Conservation (phyloP, 352 stramenopile genomes). For the Phytopythium montanum region DNA sequence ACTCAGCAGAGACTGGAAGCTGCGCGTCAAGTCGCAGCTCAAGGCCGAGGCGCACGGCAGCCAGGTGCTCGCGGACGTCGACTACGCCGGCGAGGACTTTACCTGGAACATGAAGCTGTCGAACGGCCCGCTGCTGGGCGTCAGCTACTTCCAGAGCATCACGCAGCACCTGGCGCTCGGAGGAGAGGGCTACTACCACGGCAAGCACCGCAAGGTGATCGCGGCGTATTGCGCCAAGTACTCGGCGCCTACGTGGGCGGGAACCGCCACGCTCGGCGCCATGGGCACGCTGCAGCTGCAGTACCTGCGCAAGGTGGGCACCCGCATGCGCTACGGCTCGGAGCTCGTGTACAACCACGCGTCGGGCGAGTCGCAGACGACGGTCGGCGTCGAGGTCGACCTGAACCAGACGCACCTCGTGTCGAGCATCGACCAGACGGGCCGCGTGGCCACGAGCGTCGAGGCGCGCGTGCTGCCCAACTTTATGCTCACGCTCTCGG, state of each 20-base stretch:
- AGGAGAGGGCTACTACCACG: slow-evolving; percentile 87
- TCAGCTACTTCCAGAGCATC: slow-evolving; percentile 87
- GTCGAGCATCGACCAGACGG: slow-evolving; percentile 79
- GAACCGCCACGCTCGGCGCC: slow-evolving; percentile 67
- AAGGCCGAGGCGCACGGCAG: slow-evolving; percentile 78
- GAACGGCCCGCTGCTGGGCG: slow-evolving; percentile 80
- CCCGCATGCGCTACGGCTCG: slow-evolving; percentile 77
- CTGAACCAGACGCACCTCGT: slow-evolving; percentile 83
- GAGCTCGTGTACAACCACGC: slow-evolving; percentile 87
- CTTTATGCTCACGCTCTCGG: slow-evolving; percentile 82
- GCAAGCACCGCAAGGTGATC: slow-evolving; percentile 85
- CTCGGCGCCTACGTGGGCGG: slow-evolving; percentile 60
- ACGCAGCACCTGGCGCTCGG: slow-evolving; percentile 74
- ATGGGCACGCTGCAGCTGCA: slow-evolving; percentile 84
- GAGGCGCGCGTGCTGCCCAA: slow-evolving; percentile 83
- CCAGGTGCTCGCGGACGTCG: slow-evolving; percentile 78
- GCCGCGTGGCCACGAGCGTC: slow-evolving; percentile 79
- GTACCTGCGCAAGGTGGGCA: slow-evolving; percentile 84
- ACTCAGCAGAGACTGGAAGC: slow-evolving; percentile 71
- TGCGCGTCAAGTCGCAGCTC: slow-evolving; percentile 83
- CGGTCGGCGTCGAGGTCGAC: slow-evolving; percentile 80
- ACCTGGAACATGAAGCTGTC: slow-evolving; percentile 89
- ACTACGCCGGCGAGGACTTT: slow-evolving; percentile 83
- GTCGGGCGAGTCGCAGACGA: slow-evolving; percentile 78
- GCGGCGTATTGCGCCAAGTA: slow-evolving; percentile 84